A percentile compares a stretch with the other conserved stretches of the same genome.
Conservation (phyloP, 306 rosid species). For the Comarum palustre region DNA sequence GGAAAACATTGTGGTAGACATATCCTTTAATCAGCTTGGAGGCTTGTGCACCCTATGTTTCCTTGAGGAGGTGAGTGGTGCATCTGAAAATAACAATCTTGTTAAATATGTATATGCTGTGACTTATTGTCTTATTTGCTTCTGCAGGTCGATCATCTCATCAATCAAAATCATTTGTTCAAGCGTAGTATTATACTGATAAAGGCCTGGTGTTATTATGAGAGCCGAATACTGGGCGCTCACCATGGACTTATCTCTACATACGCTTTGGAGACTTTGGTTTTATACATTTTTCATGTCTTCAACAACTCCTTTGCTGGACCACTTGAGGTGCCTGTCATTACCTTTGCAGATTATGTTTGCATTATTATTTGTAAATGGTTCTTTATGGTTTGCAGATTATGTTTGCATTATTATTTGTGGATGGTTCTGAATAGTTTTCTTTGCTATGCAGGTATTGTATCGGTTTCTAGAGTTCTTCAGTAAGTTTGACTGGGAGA, state of each 20-base stretch:
- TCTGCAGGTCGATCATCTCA: constrained; percentile 79
- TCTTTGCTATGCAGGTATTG: constrained; percentile 59
- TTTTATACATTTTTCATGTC: constrained; percentile 94
- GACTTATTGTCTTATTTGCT: constrained; percentile 30
- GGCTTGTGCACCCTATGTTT: constrained; percentile 98
- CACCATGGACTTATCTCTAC: constrained; percentile 99
- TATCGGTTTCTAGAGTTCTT: constrained; percentile 93
- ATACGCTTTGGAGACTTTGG: constrained; percentile 96
- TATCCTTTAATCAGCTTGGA: constrained; percentile 96
- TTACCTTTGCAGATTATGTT: constrained; percentile 21
- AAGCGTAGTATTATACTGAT: constrained; percentile 96
- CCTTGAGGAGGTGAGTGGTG: constrained; percentile 80
- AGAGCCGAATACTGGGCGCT: constrained; percentile 97
- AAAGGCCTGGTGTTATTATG: constrained; percentile 99
- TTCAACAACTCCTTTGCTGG: constrained; percentile 92
- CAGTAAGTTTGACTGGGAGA: constrained; percentile 99
- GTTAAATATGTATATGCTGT: constrained; percentile 13
- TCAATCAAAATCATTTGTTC: constrained; percentile 83
- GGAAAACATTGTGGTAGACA: constrained; percentile 97
- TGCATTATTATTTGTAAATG: constrained; percentile 22
- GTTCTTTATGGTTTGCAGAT: constrained; percentile 17
- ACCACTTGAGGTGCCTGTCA: constrained; percentile 81
- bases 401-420: constrained; percentile 22
- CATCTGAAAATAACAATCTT: constrained; percentile 17
- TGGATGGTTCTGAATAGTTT: constrained; percentile 21